Conservation (phyloP, 805 yeast genomes). For the Kuraishia piskuri region DNA sequence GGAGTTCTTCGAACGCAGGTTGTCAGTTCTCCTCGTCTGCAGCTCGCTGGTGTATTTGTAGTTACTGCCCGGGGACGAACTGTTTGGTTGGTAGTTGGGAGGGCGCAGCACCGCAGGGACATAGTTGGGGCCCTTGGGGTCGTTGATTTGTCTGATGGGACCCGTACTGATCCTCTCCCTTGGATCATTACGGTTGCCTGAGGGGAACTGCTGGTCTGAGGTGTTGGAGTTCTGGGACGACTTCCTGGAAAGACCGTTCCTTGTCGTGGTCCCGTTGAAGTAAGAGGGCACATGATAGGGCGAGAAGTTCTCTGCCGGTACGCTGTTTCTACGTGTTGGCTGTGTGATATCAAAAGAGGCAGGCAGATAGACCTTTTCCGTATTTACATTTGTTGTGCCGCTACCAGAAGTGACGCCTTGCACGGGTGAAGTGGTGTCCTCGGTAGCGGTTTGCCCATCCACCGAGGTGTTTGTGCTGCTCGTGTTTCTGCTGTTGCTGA, state of each 20-base stretch:
- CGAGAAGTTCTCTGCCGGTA: constrained; percentile 10
- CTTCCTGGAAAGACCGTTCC: neutral
- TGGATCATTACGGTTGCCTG: constrained; percentile 5
- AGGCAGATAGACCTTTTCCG: constrained; percentile 26
- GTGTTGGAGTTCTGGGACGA: constrained; percentile 8
- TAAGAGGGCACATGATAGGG: constrained; percentile 1
- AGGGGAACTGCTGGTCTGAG: constrained; percentile 5
- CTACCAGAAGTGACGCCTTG: too few relatives aligned
- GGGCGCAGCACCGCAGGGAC: constrained; percentile 48
- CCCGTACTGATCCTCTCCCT: constrained; percentile 9
- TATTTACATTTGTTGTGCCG: neutral
- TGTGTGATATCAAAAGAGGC: constrained; percentile 37
- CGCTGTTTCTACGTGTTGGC: constrained; percentile 27
- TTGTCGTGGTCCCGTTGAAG: constrained; percentile 1
- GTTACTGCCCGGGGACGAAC: neutral
- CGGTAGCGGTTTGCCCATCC: neutral
- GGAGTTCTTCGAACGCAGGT: neutral
- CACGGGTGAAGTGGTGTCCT: too few relatives aligned
- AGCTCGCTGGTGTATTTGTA: neutral
- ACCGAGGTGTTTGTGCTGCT: constrained; percentile 7
- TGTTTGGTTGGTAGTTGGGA: neutral
- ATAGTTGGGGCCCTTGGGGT: constrained; percentile 36
- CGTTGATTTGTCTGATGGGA: constrained; percentile 33
- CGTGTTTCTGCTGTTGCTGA: neutral
- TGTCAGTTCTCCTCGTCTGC: neutral